These are phyloP conservation scores for Fusarium sacchari DNA, from an alignment of 2,329 filamentous ascomycete genomes.

Conservation along the genomic window DNA sequence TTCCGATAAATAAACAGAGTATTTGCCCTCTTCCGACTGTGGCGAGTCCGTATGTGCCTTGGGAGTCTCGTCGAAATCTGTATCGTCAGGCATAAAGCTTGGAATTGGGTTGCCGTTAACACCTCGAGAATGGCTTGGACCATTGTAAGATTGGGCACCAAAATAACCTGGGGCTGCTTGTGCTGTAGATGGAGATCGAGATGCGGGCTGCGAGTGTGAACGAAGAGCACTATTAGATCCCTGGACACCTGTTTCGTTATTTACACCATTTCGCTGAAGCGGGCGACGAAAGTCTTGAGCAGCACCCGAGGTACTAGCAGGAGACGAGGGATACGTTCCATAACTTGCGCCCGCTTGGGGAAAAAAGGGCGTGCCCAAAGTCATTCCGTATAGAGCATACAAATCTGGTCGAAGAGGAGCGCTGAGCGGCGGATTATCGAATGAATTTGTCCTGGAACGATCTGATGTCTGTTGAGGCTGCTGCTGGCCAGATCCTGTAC, in stretches of 20 bases:
- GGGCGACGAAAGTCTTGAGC: slow-evolving; percentile 66
- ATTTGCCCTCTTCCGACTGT: slow-evolving; percentile 58
- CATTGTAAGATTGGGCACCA: slow-evolving; percentile 50
- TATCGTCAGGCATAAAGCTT: slow-evolving; percentile 67
- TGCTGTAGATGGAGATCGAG: slow-evolving; percentile 54
- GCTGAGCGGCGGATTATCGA: slow-evolving; percentile 69
- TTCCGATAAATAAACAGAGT: slow-evolving; percentile 42
- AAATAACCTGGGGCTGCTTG: slow-evolving; percentile 39
- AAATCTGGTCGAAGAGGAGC: slow-evolving; percentile 67
- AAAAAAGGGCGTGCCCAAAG: slow-evolving; percentile 58
- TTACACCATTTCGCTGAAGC: slow-evolving; percentile 63
- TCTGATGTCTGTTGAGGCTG: slow-evolving; percentile 52
- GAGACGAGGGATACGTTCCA: slow-evolving; percentile 66
- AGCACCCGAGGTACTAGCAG: slow-evolving; percentile 56
- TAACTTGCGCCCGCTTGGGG: slow-evolving; percentile 56
- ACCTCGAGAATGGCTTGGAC: slow-evolving; percentile 51
- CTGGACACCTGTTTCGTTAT: slow-evolving; percentile 59
- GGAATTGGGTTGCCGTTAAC: slow-evolving; percentile 63
- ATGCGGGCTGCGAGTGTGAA: slow-evolving; percentile 74
- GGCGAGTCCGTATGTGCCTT: slow-evolving; percentile 57
- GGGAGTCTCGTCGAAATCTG: slow-evolving; percentile 58
- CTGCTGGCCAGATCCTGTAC: slow-evolving; percentile 40
- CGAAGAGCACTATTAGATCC: slow-evolving; percentile 66
- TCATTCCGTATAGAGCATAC: slow-evolving; percentile 61
- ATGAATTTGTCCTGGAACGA: slow-evolving; percentile 69